phyloP scores from a whole-genome alignment of 345 rosid genomes.

The Raphanus sativus region DNA sequence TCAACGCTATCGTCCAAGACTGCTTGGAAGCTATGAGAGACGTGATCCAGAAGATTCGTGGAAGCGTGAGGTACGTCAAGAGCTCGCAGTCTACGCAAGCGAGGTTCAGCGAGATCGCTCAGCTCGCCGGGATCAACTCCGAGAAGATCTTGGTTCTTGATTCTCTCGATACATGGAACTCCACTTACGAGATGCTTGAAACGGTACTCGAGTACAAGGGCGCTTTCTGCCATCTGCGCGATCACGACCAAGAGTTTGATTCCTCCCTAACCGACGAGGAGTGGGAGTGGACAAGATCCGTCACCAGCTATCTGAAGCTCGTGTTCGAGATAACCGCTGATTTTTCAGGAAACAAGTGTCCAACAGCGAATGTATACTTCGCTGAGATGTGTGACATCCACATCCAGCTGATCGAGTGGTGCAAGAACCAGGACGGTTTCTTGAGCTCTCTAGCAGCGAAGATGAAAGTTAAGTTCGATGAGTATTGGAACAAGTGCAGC shows the following conservation, averaged over 20 bases:
- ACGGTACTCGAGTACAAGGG: constrained; percentile 62
- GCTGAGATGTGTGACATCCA: constrained; percentile 82
- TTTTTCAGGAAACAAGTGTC: constrained; percentile 58
- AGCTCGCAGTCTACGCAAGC: constrained; percentile 64
- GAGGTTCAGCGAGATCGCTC: constrained; percentile 73
- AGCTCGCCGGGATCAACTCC: constrained; percentile 56
- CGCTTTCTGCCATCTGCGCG: constrained; percentile 65
- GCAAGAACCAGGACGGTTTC: constrained; percentile 73
- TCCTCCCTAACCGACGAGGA: constrained; percentile 64
- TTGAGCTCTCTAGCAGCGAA: constrained; percentile 58
- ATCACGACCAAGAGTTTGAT: constrained; percentile 53
- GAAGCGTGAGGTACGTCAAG: constrained; percentile 69
- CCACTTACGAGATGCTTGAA: constrained; percentile 83
- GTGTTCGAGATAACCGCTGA: constrained; percentile 58
- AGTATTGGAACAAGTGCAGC: constrained; percentile 89
- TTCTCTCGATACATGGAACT: constrained; percentile 60
- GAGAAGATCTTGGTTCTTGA: constrained; percentile 65
- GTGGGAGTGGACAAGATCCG: constrained; percentile 74
- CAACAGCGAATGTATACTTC: constrained; percentile 84
- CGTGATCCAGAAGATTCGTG: constrained; percentile 72
- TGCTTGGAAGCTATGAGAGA: constrained; percentile 59
- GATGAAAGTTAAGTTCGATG: constrained; percentile 84
- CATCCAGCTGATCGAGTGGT: constrained; percentile 86
- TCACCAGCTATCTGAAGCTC: constrained; percentile 61
- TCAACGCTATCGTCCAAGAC: constrained; percentile 63